These are phyloP conservation scores for Neofusicoccum ribis DNA, from an alignment of 2,329 filamentous ascomycete genomes.

Conservation along the genomic window DNA sequence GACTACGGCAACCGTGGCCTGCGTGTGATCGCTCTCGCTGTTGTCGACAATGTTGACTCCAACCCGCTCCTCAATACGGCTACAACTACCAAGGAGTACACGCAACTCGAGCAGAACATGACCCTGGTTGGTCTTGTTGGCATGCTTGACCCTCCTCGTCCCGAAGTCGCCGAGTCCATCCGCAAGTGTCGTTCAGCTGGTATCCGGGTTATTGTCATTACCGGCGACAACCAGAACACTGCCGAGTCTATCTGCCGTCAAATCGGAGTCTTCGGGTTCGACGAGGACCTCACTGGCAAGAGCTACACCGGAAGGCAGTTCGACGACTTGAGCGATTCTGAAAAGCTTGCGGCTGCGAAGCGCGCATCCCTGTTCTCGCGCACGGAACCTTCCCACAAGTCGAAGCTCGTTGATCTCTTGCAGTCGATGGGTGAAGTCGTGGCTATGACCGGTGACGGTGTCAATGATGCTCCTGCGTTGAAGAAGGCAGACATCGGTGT, in stretches of 20 bases:
- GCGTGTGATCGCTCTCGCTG: constrained; percentile 90
- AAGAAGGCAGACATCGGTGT: constrained; percentile 99
- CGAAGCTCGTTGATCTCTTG: constrained; percentile 93
- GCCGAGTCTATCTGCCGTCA: constrained; percentile 97
- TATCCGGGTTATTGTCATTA: constrained; percentile 96
- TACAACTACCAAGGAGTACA: constrained; percentile 80
- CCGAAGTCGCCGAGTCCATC: constrained; percentile 85
- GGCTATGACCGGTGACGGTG: constrained; percentile 98
- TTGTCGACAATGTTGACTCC: constrained; percentile 71
- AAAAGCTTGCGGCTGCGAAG: constrained; percentile 82
- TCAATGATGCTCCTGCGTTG: constrained; percentile 94
- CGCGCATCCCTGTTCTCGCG: constrained; percentile 90
- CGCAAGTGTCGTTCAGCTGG: constrained; percentile 87
- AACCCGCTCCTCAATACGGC: constrained; percentile 72
- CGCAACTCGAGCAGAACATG: constrained; percentile 86
- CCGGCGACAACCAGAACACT: constrained; percentile 95
- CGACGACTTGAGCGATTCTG: constrained; percentile 74
- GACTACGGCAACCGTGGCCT: constrained; percentile 91
- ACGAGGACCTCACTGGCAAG: constrained; percentile 85
- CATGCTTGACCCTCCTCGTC: constrained; percentile 95
- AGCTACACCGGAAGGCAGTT: constrained; percentile 96
- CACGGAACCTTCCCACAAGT: constrained; percentile 94
- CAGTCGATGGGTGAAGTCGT: constrained; percentile 93
- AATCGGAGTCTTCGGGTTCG: constrained; percentile 84
- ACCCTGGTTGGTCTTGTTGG: constrained; percentile 90